These are phyloP conservation scores for Backusella macrospora DNA, from an alignment of 192 early-diverging fungal genomes.

Conservation along the genomic window DNA sequence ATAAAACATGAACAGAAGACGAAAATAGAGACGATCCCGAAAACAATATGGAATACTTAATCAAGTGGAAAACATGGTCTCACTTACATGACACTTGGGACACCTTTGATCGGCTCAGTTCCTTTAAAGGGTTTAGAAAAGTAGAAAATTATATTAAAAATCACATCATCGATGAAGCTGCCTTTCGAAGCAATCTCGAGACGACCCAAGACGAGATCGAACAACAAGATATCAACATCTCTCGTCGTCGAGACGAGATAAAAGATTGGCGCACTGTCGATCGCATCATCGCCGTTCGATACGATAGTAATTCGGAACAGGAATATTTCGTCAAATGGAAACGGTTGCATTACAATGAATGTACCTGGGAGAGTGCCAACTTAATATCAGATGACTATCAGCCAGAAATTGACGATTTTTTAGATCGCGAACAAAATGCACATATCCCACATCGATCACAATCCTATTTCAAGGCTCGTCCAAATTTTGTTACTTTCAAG, in stretches of 20 bases:
- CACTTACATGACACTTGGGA: conserved; percentile 95
- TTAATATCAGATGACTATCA: conserved; percentile 72
- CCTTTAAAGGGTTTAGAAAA: conserved; percentile 86
- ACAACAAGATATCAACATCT: conserved; percentile 80
- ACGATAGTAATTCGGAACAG: conserved; percentile 45
- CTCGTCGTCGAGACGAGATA: conserved; percentile 78
- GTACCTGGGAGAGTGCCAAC: conserved; percentile 88
- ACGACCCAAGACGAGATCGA: conserved; percentile 89
- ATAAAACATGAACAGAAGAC: conserved; percentile 20
- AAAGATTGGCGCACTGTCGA: conserved; percentile 89
- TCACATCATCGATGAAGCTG: conserved; percentile 60
- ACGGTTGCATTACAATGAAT: conserved; percentile 82
- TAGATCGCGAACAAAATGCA: conserved; percentile 76
- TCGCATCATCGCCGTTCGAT: conserved; percentile 78
- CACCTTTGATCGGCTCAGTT: conserved; percentile 60
- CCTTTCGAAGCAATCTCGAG: conserved; percentile 63
- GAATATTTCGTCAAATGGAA: conserved; percentile 97
- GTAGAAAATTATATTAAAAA: conserved; percentile 83
- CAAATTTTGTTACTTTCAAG: conserved; percentile 74
- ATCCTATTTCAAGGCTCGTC: conserved; percentile 60
- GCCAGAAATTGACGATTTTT: conserved; percentile 81
- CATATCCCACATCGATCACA: conserved; percentile 73
- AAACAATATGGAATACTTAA: conserved; percentile 74
- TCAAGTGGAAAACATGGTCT: conserved; percentile 94
- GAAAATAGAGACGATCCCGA: conserved; percentile 49